A percentile compares a stretch with the other conserved stretches of the same genome.
phyloP scores from a whole-genome alignment of 176 grass and related monocot genomes.

The Calamus simplicifolius region DNA sequence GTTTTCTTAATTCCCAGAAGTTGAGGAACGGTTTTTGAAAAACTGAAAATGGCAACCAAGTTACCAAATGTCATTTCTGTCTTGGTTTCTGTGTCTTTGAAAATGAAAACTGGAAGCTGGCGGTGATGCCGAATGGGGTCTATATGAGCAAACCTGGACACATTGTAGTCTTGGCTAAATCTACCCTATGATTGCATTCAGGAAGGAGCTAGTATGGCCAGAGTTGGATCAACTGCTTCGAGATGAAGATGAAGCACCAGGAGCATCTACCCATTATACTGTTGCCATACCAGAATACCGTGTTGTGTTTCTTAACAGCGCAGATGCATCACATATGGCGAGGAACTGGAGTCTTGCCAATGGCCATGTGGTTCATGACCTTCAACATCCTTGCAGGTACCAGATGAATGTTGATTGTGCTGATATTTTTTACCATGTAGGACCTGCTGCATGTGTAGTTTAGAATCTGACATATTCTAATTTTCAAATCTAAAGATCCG shows the following conservation, averaged over 20 bases:
- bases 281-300: conserved; percentile 75
- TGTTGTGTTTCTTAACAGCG: conserved; percentile 28
- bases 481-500: conserved; percentile 42
- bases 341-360: conserved; percentile 67
- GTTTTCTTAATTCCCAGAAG: no score
- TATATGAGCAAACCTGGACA: no score
- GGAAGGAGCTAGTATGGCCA: conserved; percentile 89
- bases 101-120: no score
- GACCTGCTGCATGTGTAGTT: conserved; percentile 7
- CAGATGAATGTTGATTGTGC: conserved; percentile 7
- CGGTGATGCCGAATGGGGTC: no score
- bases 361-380: conserved; percentile 53
- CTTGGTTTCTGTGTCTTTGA: no score
- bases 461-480: conserved; percentile 4
- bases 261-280: conserved; percentile 79
- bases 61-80: no score
- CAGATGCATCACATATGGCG: conserved; percentile 38
- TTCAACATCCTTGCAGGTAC: conserved; percentile 83
- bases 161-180: no score
- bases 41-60: no score
- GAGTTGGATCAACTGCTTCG: conserved; percentile 78
- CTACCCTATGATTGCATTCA: conserved; percentile 27
- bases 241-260: conserved; percentile 47
- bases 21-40: no score
- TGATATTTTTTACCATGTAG: conserved; percentile 5